Evolutionary conservation across 352 stramenopile species (phyloP).

Genomic region (Phytopythium delawarense): DNA sequence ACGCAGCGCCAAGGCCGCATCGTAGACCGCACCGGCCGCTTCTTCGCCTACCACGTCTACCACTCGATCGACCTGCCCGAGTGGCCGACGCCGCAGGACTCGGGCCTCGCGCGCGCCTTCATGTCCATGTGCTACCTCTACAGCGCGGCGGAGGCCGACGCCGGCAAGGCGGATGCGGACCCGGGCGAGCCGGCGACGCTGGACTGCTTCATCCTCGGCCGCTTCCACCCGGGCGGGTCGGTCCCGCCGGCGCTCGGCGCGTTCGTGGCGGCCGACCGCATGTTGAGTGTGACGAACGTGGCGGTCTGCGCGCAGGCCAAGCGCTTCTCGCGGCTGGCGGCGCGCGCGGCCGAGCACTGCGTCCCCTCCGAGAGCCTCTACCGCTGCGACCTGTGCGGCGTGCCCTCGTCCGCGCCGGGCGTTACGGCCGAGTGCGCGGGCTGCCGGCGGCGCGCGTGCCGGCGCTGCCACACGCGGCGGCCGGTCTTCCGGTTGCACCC

Average conservation of each 20-base stretch:
- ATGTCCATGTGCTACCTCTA: constrained; percentile 64
- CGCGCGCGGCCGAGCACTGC: constrained; percentile 24
- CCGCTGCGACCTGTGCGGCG: constrained; percentile 43
- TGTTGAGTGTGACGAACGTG: constrained; percentile 37
- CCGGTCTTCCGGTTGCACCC: constrained; percentile 44
- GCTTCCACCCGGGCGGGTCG: constrained; percentile 32
- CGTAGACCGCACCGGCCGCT: constrained; percentile 41
- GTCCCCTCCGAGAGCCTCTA: constrained; percentile 21
- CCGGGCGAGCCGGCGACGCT: constrained; percentile 18
- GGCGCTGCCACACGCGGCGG: constrained; percentile 40
- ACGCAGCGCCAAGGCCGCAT: constrained; percentile 45
- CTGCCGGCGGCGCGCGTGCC: constrained; percentile 52
- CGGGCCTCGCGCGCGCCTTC: constrained; percentile 29
- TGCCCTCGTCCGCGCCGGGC: neutral
- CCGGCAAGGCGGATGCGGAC: constrained; percentile 1
- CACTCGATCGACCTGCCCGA: constrained; percentile 64
- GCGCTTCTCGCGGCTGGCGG: constrained; percentile 44
- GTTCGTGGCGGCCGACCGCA: constrained; percentile 34
- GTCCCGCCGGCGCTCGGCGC: constrained; percentile 37
- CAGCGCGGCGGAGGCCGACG: constrained; percentile 24
- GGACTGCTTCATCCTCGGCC: constrained; percentile 55
- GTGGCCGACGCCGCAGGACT: constrained; percentile 29
- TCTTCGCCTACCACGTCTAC: constrained; percentile 57
- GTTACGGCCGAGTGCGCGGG: constrained; percentile 28
- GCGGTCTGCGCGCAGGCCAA: constrained; percentile 47